Conservation (phyloP, 2,329 filamentous ascomycete genomes). For the Hypoxylon sp. region DNA sequence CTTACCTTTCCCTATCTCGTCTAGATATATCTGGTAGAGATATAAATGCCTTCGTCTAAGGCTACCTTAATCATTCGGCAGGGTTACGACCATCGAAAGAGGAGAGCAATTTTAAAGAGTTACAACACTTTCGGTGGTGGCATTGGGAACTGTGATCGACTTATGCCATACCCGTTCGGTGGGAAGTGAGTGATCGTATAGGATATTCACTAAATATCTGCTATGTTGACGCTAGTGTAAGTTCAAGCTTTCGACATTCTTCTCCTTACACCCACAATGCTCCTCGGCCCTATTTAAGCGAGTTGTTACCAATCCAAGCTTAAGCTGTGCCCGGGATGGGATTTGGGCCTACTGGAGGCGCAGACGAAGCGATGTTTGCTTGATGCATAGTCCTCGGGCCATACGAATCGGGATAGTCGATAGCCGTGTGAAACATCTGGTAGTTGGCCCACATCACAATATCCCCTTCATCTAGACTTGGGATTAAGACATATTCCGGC, state of each 20-base stretch:
- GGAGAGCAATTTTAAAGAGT: background rate
- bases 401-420: constrained; percentile 60
- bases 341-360: constrained; percentile 41
- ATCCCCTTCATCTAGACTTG: constrained; percentile 60
- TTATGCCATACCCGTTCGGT: background rate
- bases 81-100: background rate
- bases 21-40: background rate
- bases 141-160: background rate
- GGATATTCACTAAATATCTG: background rate
- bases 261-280: background rate
- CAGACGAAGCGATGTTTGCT: constrained; percentile 59
- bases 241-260: background rate
- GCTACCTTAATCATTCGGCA: background rate
- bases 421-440: constrained; percentile 60
- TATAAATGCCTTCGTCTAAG: background rate
- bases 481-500: constrained; percentile 61
- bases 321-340: constrained; percentile 38
- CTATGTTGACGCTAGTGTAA: background rate
- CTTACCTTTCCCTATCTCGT: background rate
- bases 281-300: background rate
- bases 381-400: constrained; percentile 63
- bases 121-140: background rate
- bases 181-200: background rate
- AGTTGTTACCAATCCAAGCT: background rate
- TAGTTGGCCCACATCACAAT: constrained; percentile 63